These are phyloP conservation scores for Trichocomaceae sp. DNA, from an alignment of 2,329 filamentous ascomycete genomes.

Conservation along the genomic window DNA sequence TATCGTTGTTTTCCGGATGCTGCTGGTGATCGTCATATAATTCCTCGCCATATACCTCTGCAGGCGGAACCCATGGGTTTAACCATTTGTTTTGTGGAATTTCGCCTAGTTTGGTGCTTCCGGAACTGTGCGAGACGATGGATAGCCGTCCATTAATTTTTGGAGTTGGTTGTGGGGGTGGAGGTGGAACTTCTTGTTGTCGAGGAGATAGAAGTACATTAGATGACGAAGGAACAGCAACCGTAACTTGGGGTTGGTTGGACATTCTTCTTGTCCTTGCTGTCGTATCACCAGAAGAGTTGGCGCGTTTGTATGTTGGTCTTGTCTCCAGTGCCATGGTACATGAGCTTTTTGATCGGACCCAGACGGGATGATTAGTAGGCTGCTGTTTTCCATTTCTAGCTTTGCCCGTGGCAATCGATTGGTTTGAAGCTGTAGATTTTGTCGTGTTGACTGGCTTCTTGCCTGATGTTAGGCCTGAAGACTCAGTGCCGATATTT, in stretches of 20 bases:
- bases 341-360: constrained; percentile 10
- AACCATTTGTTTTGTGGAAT: constrained; percentile 13
- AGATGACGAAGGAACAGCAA: not conserved
- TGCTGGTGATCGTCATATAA: not conserved
- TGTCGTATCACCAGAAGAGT: not conserved
- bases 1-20: not conserved
- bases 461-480: not conserved
- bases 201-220: not conserved
- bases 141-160: constrained; percentile 3
- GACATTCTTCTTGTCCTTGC: not conserved
- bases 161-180: not conserved
- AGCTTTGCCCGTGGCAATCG: not conserved
- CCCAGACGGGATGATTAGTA: constrained; percentile 7
- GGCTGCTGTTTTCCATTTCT: not conserved
- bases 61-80: constrained; percentile 5
- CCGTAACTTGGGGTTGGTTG: not conserved
- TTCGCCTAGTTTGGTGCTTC: constrained; percentile 13
- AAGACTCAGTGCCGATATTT: not conserved
- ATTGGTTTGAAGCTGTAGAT: not conserved
- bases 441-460: not conserved
- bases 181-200: not conserved
- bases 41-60: constrained; percentile 1
- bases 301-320: not conserved
- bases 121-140: constrained; percentile 10
- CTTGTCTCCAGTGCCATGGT: constrained; percentile 1